A percentile compares a stretch with the other conserved stretches of the same genome.
Evolutionary conservation across 257 asterid species (phyloP).

Genomic region (Solanum paucissectum): DNA sequence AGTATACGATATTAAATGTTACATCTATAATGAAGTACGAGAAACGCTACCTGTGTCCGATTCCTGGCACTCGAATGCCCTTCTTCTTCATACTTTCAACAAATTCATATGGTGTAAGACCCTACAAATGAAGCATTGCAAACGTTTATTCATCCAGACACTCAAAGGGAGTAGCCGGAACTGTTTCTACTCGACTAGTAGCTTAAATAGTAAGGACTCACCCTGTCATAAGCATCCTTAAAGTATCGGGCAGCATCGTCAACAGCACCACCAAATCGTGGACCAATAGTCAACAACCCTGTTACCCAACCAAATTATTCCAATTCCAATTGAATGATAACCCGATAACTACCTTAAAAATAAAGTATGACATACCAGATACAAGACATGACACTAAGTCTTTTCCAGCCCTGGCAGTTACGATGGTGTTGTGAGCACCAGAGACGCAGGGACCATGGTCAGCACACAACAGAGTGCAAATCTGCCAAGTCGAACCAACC

Average conservation of each 20-base stretch:
- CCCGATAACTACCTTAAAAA: not conserved
- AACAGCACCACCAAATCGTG: conserved; percentile 98
- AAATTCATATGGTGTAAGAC: conserved; percentile 86
- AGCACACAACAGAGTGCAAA: conserved; percentile 93
- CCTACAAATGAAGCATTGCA: conserved; percentile 25
- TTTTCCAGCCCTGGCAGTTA: conserved; percentile 98
- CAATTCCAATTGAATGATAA: conserved; percentile 1
- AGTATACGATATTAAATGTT: not conserved
- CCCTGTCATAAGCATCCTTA: conserved; percentile 96
- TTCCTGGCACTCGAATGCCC: conserved; percentile 98
- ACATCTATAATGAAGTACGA: not conserved
- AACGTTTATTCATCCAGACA: not conserved
- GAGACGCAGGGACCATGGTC: conserved; percentile 99
- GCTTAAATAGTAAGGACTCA: conserved; percentile 9
- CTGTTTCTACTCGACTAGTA: not conserved
- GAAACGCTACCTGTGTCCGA: conserved; percentile 78
- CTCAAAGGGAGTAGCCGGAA: not conserved
- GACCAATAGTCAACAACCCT: conserved; percentile 97
- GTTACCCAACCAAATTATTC: conserved; percentile 10
- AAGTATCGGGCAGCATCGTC: conserved; percentile 99
- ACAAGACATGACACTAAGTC: conserved; percentile 96
- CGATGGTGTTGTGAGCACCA: conserved; percentile 97
- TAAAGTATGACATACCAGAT: conserved; percentile 44
- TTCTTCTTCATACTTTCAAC: conserved; percentile 99
- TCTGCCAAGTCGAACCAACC: conserved; percentile 35